Percentiles rank a stretch among this genome's conserved stretches.
Evolutionary conservation across 164 flowering plant genomes (phyloP).

Genomic region (Annona squamosa): DNA sequence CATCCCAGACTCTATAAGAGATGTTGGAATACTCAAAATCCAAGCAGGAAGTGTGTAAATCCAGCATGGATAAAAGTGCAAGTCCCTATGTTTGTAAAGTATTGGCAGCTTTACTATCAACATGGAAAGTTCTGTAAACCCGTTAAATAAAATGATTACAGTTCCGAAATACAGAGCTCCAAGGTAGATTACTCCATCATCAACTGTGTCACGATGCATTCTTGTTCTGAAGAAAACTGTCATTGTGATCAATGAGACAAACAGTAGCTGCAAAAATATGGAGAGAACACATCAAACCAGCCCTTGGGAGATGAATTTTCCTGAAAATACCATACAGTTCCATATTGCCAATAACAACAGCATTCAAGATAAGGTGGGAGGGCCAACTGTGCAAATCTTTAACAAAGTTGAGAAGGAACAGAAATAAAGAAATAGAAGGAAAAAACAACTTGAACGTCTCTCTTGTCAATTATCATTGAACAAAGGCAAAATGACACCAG

Average conservation of each 20-base stretch:
- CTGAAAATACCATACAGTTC: not conserved
- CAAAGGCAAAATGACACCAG: not conserved
- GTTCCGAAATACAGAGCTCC: slow-evolving; percentile 79
- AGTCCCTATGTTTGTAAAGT: slow-evolving; percentile 90
- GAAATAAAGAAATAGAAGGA: not conserved
- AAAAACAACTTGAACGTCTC: not conserved
- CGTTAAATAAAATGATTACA: slow-evolving; percentile 88
- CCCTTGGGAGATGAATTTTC: not conserved
- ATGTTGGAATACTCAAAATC: slow-evolving; percentile 81
- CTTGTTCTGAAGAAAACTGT: slow-evolving; percentile 83
- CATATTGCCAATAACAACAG: not conserved
- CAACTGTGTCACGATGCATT: slow-evolving; percentile 64
- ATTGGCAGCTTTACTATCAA: slow-evolving; percentile 87
- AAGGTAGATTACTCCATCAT: slow-evolving; percentile 79
- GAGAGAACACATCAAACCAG: not conserved
- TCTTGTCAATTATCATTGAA: not conserved
- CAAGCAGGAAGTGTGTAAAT: slow-evolving; percentile 90
- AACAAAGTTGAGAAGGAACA: not conserved
- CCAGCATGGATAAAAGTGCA: slow-evolving; percentile 97
- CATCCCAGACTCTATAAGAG: slow-evolving; percentile 75
- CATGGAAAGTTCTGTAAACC: slow-evolving; percentile 97
- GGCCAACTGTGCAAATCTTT: not conserved
- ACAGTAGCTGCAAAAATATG: slow-evolving; percentile 57
- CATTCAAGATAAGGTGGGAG: not conserved
- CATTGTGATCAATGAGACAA: slow-evolving; percentile 89